Evolutionary conservation across 2,329 filamentous ascomycete species (phyloP), one percentile per base, ranked within the genome.

Genomic region (Drechslerella dactyloides): DNA sequence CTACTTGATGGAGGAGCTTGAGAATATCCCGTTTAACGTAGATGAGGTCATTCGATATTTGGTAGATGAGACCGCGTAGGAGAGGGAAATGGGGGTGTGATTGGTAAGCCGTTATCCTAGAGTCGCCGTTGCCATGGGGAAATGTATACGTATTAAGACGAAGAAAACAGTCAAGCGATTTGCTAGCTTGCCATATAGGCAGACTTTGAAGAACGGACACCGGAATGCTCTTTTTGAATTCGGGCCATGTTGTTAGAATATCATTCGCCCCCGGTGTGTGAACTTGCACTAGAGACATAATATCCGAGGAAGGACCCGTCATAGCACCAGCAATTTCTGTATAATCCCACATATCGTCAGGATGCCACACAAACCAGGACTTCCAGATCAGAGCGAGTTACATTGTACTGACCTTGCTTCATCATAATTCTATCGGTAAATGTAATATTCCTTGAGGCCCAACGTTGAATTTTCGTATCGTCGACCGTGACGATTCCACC

Each of bases 181-280:
- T 24, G n/a, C 24, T 21, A n/a, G 50, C 30, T 58, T 58, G 44
- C 40, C 62, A 56, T 8, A 65, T 65, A 2, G 62, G 62, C 24
- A 57, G 23, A 19, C 8, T 57, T 8, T 40, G 51, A 17, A 37
- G 33, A 42, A 37, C 37, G n/a, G n/a, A 53, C 15, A 37, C 24
- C 1, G 53, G 19, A 44, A 58, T 40, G 17, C 40, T 21, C 42
- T 27, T 52, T 42, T 58, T 53, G 2, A 35, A 2, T n/a, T 44
- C 19, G 1, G 54, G 42, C 13, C 23, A 15, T 15, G 37, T n/a
- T 44, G 15, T 5, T 24, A 3, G 27, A 3, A 33, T 23, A 11
- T 15, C 35, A n/a, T 13, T 13, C 10, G 35, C 19, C 11, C n/a
- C 4, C n/a, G 53, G 53, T 11, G 53, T 57, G 19, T 27, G 37